Evolutionary conservation across 2,329 filamentous ascomycete species (phyloP), one percentile per base, ranked within the genome.

Genomic region (Aspergillus aculeatus): DNA sequence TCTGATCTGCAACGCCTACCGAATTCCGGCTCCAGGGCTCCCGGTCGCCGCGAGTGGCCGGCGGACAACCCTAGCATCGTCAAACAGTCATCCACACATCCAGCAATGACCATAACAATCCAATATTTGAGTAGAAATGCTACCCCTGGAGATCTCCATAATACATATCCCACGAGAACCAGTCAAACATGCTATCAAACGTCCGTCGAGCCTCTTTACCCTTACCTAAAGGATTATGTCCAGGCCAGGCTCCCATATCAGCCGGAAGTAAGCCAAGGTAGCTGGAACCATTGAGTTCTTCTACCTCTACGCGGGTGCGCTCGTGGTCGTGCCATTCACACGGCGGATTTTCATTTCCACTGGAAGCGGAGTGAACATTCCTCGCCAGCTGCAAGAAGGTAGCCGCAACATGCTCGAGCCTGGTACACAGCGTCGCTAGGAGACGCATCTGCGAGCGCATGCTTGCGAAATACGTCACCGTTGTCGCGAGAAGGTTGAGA

Each of bases 201-300:
- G 31, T 41, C 31, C 31, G 50, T 7, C 50, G n/a, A 16, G 19
- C 12, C 21, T 41, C 32, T 12, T 19, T 44, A n/a, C 31, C 19
- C 50, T 19, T 19, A 41, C 50, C 12, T 3, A 3, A n/a, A n/a
- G 14, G n/a, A 21, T 12, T 32, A 16, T 16, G 7, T 10, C 31
- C 48, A 12, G 4, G 6, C 2, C 52, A 7, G 12, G 49, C 16
- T 2, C 21, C 9, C 5, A 57, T 44, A 10, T 57, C 55, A 14
- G 55, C 48, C n/a, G 49, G 55, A 7, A 57, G 55, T 49, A 49
- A 57, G 9, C 52, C 48, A 7, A 57, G 49, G 38, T 57, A 57
- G n/a, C 9, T 52, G 19, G 49, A 24, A 19, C 47, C 3, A 21
- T 57, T n/a, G 10, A 32, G 16, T 1, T 24, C 55, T 3, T 11